A percentile compares a stretch with the other conserved stretches of the same genome.
These are phyloP conservation scores for Pythium plurisporium DNA, from an alignment of 352 stramenopile species.

Conservation along the genomic window DNA sequence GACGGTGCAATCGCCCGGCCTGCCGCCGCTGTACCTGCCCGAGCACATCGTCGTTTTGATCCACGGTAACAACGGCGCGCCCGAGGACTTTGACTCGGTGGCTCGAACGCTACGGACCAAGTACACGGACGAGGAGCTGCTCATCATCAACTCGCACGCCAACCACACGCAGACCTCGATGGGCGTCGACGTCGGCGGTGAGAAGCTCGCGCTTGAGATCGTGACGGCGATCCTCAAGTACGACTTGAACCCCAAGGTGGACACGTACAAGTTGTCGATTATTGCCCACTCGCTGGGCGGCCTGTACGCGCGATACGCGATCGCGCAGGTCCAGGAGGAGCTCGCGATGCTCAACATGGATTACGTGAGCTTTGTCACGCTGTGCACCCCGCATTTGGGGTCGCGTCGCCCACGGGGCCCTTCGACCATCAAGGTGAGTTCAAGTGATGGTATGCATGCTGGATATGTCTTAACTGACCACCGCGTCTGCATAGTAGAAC, in stretches of 20 bases:
- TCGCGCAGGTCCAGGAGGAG: conserved; percentile 49
- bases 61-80: conserved; percentile 79
- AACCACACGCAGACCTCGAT: conserved; percentile 65
- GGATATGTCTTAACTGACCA: background rate
- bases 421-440: conserved; percentile 61
- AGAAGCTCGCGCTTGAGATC: conserved; percentile 61
- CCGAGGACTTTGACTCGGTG: conserved; percentile 63
- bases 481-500: conserved; percentile 33
- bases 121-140: conserved; percentile 41
- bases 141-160: conserved; percentile 59
- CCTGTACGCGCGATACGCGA: conserved; percentile 66
- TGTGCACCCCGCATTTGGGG: conserved; percentile 77
- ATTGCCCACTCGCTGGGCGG: conserved; percentile 73
- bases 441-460: background rate
- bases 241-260: conserved; percentile 43
- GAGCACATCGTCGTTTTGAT: conserved; percentile 76
- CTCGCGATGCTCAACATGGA: conserved; percentile 57
- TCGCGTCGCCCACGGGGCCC: conserved; percentile 56
- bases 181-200: conserved; percentile 61
- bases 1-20: conserved; percentile 36
- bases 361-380: conserved; percentile 73
- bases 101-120: conserved; percentile 37
- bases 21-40: conserved; percentile 38
- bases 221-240: conserved; percentile 53
- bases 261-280: conserved; percentile 64